Evolutionary conservation across 805 yeast genomes (phyloP).

Genomic region (Lipomyces orientalis): DNA sequence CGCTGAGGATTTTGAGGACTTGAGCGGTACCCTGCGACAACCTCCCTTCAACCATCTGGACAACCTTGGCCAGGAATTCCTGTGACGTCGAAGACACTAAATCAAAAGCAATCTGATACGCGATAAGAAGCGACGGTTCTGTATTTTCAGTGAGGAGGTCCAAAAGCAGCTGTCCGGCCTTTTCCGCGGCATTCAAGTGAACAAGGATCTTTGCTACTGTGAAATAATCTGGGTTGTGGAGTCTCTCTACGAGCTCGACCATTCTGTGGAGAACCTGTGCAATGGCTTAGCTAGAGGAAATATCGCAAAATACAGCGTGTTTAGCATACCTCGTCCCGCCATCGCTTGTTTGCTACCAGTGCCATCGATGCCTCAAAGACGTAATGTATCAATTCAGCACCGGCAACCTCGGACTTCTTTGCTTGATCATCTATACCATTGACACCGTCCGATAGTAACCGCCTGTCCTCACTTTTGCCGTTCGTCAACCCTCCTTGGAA

Average conservation of each 20-base stretch:
- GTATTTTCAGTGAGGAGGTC: constrained; percentile 55
- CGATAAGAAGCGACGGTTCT: constrained; percentile 59
- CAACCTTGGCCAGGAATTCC: constrained; percentile 68
- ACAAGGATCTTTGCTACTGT: constrained; percentile 84
- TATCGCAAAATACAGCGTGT: not conserved
- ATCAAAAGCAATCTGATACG: constrained; percentile 94
- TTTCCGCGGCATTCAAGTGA: constrained; percentile 75
- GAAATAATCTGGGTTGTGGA: constrained; percentile 77
- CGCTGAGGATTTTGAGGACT: constrained; percentile 75
- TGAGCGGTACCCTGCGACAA: constrained; percentile 42
- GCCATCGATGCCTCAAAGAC: constrained; percentile 71
- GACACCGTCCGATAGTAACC: constrained; percentile 5
- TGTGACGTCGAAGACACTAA: constrained; percentile 90
- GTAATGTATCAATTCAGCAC: constrained; percentile 67
- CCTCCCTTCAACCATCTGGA: constrained; percentile 46
- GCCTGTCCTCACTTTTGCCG: constrained; percentile 12
- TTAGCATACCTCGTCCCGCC: constrained; percentile 60
- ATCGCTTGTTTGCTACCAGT: constrained; percentile 66
- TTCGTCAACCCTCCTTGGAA: constrained; percentile 22
- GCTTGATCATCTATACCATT: constrained; percentile 39
- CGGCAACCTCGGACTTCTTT: constrained; percentile 54
- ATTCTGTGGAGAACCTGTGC: constrained; percentile 57
- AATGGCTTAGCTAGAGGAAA: not conserved
- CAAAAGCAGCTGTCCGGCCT: constrained; percentile 73
- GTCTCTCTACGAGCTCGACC: constrained; percentile 62